Evolutionary conservation across 2,329 filamentous ascomycete genomes (phyloP), one percentile per base, ranked within the genome.

Genomic region (Lasiodiplodia sp.): DNA sequence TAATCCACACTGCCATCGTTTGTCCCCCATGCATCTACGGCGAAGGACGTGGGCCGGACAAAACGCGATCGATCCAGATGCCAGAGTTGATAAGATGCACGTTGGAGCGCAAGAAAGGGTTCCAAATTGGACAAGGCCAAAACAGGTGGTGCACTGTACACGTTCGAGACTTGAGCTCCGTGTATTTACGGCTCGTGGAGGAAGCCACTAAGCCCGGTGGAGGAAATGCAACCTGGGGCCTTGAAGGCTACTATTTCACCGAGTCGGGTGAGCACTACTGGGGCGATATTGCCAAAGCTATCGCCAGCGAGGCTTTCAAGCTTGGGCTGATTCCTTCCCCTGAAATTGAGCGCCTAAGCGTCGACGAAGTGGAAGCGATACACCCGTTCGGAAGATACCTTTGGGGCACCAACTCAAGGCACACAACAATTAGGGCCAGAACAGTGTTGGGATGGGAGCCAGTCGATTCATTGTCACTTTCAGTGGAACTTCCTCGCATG

Each of bases 11-110:
- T 2, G 78, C 78, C 11, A 85, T 92, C 28, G 83, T 92, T 1
- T 90, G 87, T 70, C 89, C 89, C 10, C 88, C 89, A 0, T 87
- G 85, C 1, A 91, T 92, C 71, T 91, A 90, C 70, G 89, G 80
- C 5, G 72, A 77, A 2, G 89, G 88, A 1, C 83, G 89, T 37
- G 88, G 90, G 4, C 82, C 86, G 0, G 81, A 82, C 67, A 87
- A 87, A 71, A 81, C 82, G 58, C 78, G 82, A 4, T 85, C 28
- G 5, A 52, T 86, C 0, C 89, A 92, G 72, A 80, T 88, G 4
- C 87, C 88, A 56, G 79, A 0, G 77, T 86, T 44, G 88, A 90
- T 4, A 89, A 92, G 72, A 80, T 88, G 4, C 87, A 85, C 85
- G 1, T 73, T 92, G 14, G 76, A 86, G 68, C 78, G 82, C 1